Conservation (phyloP, 306 rosid genomes). For the Quercus agrifolia region DNA sequence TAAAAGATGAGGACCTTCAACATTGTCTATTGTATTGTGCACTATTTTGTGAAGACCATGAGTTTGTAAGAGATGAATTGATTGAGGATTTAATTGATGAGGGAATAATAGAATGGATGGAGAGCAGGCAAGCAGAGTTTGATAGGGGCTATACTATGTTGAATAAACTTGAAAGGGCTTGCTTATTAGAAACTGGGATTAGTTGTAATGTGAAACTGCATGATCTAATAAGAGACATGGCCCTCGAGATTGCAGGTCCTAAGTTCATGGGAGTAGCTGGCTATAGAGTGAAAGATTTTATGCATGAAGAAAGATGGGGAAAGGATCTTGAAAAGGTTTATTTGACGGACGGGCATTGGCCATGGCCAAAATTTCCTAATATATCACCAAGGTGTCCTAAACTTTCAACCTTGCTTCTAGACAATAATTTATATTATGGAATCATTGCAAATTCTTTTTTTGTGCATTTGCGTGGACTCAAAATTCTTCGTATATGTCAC, state of each 20-base stretch:
- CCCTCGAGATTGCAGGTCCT: no score
- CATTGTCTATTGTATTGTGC: slow-evolving; percentile 20
- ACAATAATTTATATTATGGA: accelerated
- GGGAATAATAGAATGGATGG: slow-evolving; percentile 21
- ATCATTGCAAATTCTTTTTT: no score
- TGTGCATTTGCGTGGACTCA: no score
- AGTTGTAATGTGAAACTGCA: slow-evolving; percentile 11
- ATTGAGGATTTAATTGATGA: slow-evolving; percentile 23
- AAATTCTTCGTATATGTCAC: accelerated
- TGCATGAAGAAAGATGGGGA: no score
- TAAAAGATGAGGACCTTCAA: background rate
- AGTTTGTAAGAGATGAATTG: slow-evolving; percentile 22
- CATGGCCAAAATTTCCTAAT: no score
- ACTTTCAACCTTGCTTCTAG: no score
- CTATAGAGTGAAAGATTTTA: no score
- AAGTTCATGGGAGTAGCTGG: no score
- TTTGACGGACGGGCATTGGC: no score
- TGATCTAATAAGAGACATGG: slow-evolving; percentile 13
- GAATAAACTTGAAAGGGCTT: background rate
- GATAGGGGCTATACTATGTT: slow-evolving; percentile 23
- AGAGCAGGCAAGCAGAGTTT: slow-evolving; percentile 12
- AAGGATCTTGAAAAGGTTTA: no score
- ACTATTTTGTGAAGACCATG: slow-evolving; percentile 23
- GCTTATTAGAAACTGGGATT: slow-evolving; percentile 2
- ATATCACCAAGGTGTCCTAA: no score